Base-by-base conservation (phyloP, 345 rosid species). In the Eucalyptus decipiens region DNA sequence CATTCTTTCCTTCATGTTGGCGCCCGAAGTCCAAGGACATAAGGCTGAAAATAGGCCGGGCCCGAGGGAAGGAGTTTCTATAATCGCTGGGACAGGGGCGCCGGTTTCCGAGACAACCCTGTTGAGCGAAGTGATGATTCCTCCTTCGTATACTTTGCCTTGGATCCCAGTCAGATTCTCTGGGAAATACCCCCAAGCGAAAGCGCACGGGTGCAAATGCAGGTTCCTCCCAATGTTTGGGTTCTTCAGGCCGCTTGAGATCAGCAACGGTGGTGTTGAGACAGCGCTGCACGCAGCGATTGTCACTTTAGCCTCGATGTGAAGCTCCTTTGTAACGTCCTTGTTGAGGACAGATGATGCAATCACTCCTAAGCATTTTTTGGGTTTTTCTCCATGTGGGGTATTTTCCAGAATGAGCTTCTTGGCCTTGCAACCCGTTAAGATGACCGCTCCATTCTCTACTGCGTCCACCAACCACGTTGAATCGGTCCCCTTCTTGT, bases 401-500 rank as follows among this genome's bases (percentile, higher is more conserved):
- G 76, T 72, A 58, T 86, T 69, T 83, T 86, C 88, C 37, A 89
- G 40, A 8, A 86, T 50, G 42, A 89, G 52, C 86, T 56, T 23
- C 28, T 87, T 14, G 17, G 88, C 90, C 23, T 76, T 72, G 45
- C 88, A 72, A 45, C 88, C 72, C 11, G 90, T 89, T 17, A 89
- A 26, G 90, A 89, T 89, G 88, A 89, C 86, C n/a, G 88, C 90
- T 9, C 56, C 86, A 23, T 89, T 85, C 14, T 87, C 40, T 42
- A 89, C 87, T 3, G 90, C 90, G 16, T 89, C 90, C 9, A 87
- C 88, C 45, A 89, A 85, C 90, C 90, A 87, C 3, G 90, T 89
- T 6, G 88, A 49, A 65, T 89, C 88, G 8, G 90, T 87, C 52
- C 90, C 88, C 37, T 54, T 43, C 88, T 89, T 89, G 5, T 89